Evolutionary conservation across 2,329 filamentous ascomycete species (phyloP).

Genomic region (Sporothrix pseudoabietina): DNA sequence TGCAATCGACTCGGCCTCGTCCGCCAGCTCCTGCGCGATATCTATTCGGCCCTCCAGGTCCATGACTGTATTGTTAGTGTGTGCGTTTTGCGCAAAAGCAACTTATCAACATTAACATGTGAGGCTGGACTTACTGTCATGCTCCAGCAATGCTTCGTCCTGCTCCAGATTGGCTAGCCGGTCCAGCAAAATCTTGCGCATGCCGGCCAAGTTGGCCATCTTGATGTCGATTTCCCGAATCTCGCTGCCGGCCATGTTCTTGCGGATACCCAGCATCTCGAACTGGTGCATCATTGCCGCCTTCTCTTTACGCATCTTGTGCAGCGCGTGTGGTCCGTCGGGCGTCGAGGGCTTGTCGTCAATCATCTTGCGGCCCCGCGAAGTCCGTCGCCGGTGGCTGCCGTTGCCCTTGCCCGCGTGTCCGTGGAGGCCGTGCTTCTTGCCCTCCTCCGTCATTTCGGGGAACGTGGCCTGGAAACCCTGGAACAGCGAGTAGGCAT

Average conservation of each 20-base stretch:
- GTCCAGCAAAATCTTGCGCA: conserved; percentile 90
- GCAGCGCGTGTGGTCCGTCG: conserved; percentile 66
- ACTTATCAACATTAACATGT: background rate
- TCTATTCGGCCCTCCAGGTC: conserved; percentile 65
- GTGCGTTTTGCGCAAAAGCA: too few species aligned
- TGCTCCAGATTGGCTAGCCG: conserved; percentile 83
- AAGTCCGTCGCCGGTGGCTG: conserved; percentile 67
- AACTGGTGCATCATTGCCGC: conserved; percentile 78
- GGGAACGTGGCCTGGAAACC: conserved; percentile 92
- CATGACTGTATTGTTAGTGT: conserved; percentile 54
- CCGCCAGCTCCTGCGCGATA: conserved; percentile 60
- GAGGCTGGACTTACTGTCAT: conserved; percentile 66
- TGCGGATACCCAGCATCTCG: conserved; percentile 87
- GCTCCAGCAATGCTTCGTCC: conserved; percentile 86
- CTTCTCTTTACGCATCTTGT: conserved; percentile 77
- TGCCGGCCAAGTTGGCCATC: conserved; percentile 86
- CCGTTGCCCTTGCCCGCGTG: background rate
- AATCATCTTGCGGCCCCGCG: conserved; percentile 75
- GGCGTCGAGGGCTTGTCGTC: conserved; percentile 57
- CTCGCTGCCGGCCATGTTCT: conserved; percentile 96
- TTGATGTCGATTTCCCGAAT: conserved; percentile 97
- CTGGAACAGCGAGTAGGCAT: conserved; percentile 90
- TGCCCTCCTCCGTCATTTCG: conserved; percentile 66
- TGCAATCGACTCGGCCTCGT: conserved; percentile 60
- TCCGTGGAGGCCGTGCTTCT: conserved; percentile 59